Base-by-base conservation (phyloP, 495 filamentous ascomycete species). In the Penicillium malachiteum region DNA sequence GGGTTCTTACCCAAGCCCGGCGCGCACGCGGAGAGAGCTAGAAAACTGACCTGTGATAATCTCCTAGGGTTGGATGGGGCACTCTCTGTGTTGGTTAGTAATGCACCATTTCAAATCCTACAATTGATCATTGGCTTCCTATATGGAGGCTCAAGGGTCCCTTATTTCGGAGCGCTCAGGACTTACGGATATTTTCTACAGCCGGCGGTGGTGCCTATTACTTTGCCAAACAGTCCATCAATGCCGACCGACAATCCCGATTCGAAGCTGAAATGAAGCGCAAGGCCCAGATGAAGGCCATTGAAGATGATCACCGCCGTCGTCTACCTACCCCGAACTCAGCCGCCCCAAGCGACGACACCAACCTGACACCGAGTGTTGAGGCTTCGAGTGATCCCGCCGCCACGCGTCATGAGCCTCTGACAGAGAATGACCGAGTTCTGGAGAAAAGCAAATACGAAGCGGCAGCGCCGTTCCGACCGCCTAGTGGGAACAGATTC, bases 201-300 rank as follows among this genome's bases (percentile, higher is more conserved):
- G 87, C 89, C 53, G 94, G 92, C 66, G 94, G 90, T 65, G 92
- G 83, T 50, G 91, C 94, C 58, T 98, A 98, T 81, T 90, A 90
- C 77, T 96, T 96, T 71, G 95, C 94, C 51, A 98, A 98, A 79
- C 80, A 85, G 60, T 87, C 86, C 70, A 92, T 98, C 79, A 93
- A 97, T 63, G 89, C 88, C 58, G 90, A 96, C 74, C 88, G 91
- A 39, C 79, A 82, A 32, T 71, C 81, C 50, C 81, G 90, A 59
- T 85, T 88, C 50, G 83, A 90, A 55, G 83, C 85, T 34, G 82
- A 87, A 44, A 73, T 83, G 39, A 80, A 81, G 67, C 82, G 82
- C 68, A 85, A 85, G 72, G 78, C 80, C 52, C 78, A 87, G 65
- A 71, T 81, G 54, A 76, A 80, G 16, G 78, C 80, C 7, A 78